Conservation (phyloP, 192 early-diverging fungal genomes). For the Podila horticola region DNA sequence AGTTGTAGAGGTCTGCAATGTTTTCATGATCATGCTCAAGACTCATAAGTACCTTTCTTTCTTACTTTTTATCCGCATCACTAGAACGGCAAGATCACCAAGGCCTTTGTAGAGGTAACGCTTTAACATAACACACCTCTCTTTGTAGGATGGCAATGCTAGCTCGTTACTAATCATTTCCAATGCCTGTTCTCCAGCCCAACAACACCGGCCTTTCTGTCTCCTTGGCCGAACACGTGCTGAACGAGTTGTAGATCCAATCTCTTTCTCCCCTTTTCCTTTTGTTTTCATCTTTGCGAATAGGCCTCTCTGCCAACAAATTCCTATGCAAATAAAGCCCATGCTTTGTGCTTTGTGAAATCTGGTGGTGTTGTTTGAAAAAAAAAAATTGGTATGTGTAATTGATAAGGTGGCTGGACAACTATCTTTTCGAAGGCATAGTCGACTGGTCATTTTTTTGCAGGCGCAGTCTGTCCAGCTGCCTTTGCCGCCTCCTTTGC, state of each 20-base stretch:
- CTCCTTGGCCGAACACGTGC: constrained; percentile 57
- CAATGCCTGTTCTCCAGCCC: constrained; percentile 28
- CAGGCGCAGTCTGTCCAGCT: not conserved
- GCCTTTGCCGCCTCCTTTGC: constrained; percentile 4
- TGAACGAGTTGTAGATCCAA: constrained; percentile 48
- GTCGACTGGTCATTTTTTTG: too few species aligned
- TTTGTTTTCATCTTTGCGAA: too few species aligned
- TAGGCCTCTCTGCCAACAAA: too few species aligned
- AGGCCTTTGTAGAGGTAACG: constrained; percentile 52
- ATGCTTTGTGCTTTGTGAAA: too few species aligned
- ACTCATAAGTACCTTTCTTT: not conserved
- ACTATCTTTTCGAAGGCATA: too few species aligned
- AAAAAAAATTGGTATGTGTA: too few species aligned
- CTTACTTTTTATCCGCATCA: not conserved
- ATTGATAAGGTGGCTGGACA: too few species aligned
- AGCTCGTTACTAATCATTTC: not conserved
- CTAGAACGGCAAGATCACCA: constrained; percentile 54
- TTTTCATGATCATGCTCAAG: not conserved
- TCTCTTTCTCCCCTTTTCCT: too few species aligned
- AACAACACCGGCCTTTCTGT: constrained; percentile 64
- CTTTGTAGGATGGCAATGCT: not conserved
- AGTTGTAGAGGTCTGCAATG: not conserved
- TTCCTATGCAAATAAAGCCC: too few species aligned
- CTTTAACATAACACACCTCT: too few species aligned
- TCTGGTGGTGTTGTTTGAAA: too few species aligned